Evolutionary conservation across 2,329 filamentous ascomycete species (phyloP).

Genomic region (Gliomastix tumulicola): DNA sequence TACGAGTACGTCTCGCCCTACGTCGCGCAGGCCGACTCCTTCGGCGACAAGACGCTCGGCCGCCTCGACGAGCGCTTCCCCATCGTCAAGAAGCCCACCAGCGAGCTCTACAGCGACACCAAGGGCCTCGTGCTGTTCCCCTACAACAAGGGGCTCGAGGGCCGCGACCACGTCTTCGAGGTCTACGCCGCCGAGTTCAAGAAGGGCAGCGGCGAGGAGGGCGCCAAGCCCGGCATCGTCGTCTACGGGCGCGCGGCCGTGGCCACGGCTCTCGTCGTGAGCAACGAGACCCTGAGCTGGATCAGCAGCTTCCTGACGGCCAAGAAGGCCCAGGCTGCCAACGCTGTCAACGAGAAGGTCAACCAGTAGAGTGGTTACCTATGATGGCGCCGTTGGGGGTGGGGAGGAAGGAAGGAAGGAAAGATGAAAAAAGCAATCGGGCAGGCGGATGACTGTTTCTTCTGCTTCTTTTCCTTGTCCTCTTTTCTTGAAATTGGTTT

Average conservation of each 20-base stretch:
- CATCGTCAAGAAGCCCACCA: conserved; percentile 67
- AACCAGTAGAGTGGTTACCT: conserved; percentile 35
- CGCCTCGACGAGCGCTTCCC: conserved; percentile 67
- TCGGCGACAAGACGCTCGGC: conserved; percentile 65
- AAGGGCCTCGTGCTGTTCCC: conserved; percentile 56
- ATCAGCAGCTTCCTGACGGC: conserved; percentile 49
- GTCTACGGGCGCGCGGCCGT: conserved; percentile 64
- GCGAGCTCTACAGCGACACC: conserved; percentile 60
- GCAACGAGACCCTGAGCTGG: conserved; percentile 57
- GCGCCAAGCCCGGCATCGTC: conserved; percentile 46
- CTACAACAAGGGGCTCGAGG: conserved; percentile 52
- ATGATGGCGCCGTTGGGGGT: too few species aligned
- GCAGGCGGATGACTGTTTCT: too few species aligned
- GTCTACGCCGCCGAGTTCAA: conserved; percentile 54
- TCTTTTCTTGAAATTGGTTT: too few species aligned
- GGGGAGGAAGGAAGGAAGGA: too few species aligned
- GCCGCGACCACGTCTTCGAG: conserved; percentile 53
- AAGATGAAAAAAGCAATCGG: too few species aligned
- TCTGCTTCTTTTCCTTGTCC: too few species aligned
- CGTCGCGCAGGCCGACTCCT: conserved; percentile 69
- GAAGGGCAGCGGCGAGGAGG: conserved; percentile 54
- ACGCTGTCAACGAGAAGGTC: conserved; percentile 40
- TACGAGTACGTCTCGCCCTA: conserved; percentile 82
- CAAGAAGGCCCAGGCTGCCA: conserved; percentile 57
- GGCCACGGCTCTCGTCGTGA: conserved; percentile 60